Evolutionary conservation across 192 early-diverging fungal genomes (phyloP).

Genomic region (Backusella tuberculispora): DNA sequence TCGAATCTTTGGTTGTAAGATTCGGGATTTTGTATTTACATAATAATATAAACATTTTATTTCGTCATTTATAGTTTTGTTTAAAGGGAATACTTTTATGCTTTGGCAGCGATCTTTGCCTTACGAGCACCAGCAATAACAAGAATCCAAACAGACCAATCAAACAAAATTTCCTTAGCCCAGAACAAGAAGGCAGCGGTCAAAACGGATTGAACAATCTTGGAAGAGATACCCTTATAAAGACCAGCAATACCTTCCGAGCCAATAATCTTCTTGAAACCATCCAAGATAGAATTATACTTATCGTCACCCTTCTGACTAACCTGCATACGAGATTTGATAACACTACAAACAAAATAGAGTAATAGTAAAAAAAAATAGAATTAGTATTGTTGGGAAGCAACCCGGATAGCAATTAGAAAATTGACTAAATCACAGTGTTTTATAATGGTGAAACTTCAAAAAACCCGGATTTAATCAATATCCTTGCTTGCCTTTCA

Average conservation of each 20-base stretch:
- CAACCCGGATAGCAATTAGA: too few relatives aligned
- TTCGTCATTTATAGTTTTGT: background rate
- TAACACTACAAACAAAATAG: conserved; percentile 57
- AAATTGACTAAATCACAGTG: background rate
- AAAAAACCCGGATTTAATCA: conserved; percentile 5
- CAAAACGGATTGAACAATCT: conserved; percentile 94
- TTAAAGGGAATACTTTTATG: conserved; percentile 10
- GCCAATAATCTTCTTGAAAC: conserved; percentile 89
- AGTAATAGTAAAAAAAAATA: too few relatives aligned
- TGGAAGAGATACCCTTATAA: conserved; percentile 92
- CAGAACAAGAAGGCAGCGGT: conserved; percentile 97
- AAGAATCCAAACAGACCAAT: conserved; percentile 65
- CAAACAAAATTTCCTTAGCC: conserved; percentile 81
- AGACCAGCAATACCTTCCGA: conserved; percentile 87
- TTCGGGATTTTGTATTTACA: background rate
- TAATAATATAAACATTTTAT: background rate
- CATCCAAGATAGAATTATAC: conserved; percentile 86
- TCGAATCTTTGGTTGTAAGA: too few relatives aligned
- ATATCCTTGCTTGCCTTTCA: background rate
- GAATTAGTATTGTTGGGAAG: too few relatives aligned
- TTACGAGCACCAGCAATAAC: conserved; percentile 42
- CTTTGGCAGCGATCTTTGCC: conserved; percentile 26
- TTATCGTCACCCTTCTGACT: conserved; percentile 80
- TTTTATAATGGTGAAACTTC: background rate
- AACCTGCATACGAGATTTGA: conserved; percentile 98